phyloP scores from a whole-genome alignment of 2,329 filamentous ascomycete genomes.

The Apiospora saccharicola region DNA sequence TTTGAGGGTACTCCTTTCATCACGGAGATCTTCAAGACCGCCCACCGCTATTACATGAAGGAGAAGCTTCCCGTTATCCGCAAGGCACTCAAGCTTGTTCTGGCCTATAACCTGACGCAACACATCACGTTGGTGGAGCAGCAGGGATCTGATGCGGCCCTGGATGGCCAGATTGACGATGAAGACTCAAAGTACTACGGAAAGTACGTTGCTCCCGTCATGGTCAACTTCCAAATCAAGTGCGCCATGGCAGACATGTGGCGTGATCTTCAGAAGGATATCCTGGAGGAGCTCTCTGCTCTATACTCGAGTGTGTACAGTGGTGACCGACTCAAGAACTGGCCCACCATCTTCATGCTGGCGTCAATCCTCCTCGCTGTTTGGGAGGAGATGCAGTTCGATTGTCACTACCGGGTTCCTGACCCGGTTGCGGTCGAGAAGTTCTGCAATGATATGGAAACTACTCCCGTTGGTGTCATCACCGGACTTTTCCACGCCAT shows the following conservation, averaged over 20 bases:
- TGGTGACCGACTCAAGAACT: slow-evolving; percentile 97
- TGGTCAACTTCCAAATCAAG: slow-evolving; percentile 99
- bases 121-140: slow-evolving; percentile 96
- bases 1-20: slow-evolving; percentile 96
- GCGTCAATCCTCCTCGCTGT: slow-evolving; percentile 91
- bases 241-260: slow-evolving; percentile 97
- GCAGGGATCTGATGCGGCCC: slow-evolving; percentile 77
- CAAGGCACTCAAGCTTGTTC: slow-evolving; percentile 92
- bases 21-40: slow-evolving; percentile 95
- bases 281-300: slow-evolving; percentile 88
- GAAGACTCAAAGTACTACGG: slow-evolving; percentile 87
- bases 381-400: slow-evolving; percentile 99
- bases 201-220: slow-evolving; percentile 91
- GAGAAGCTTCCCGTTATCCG: slow-evolving; percentile 89
- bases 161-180: slow-evolving; percentile 86
- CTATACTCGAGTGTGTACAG: slow-evolving; percentile 98
- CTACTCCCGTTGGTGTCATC: slow-evolving; percentile 92
- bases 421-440: slow-evolving; percentile 86
- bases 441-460: slow-evolving; percentile 97
- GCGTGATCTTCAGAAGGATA: slow-evolving; percentile 96
- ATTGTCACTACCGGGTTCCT: slow-evolving; percentile 93
- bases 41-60: slow-evolving; percentile 90
- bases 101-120: slow-evolving; percentile 94
- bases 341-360: slow-evolving; percentile 98
- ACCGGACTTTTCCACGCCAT: slow-evolving; percentile 97